Evolutionary conservation across 305 asterid species (phyloP).

Genomic region (Withania somnifera): DNA sequence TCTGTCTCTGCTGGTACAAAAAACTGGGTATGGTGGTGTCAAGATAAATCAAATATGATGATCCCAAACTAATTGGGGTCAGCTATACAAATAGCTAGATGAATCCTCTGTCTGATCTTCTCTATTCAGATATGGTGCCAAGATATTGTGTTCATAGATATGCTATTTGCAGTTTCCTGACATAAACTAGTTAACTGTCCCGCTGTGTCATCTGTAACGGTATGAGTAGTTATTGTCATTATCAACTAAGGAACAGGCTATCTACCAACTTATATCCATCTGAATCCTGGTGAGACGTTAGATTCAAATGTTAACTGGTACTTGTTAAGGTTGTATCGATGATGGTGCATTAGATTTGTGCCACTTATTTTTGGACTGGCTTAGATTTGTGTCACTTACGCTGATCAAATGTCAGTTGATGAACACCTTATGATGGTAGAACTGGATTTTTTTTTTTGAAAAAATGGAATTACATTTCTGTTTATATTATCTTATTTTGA

Average conservation of each 20-base stretch:
- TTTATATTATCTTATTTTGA: neutral
- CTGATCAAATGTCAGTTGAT: neutral
- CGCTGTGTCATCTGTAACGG: neutral
- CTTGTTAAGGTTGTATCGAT: neutral
- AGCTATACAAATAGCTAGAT: too few species aligned
- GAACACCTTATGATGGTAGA: neutral
- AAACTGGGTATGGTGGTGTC: conserved; percentile 72
- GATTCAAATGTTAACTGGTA: neutral
- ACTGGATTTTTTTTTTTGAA: neutral
- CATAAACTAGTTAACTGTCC: neutral
- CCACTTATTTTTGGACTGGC: neutral
- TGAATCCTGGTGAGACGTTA: neutral
- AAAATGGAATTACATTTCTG: neutral
- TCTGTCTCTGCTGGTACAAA: conserved; percentile 92
- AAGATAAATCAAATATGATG: neutral
- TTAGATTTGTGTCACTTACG: neutral
- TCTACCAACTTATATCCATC: neutral
- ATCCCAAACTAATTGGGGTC: neutral
- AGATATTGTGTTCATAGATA: neutral
- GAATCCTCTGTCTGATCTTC: neutral
- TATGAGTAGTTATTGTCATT: neutral
- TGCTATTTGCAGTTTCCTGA: neutral
- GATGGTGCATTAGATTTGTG: neutral
- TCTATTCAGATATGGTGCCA: neutral
- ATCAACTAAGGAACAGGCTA: neutral